These are phyloP conservation scores for Monosporascus sp. DNA, from an alignment of 2,329 filamentous ascomycete genomes.

Conservation along the genomic window DNA sequence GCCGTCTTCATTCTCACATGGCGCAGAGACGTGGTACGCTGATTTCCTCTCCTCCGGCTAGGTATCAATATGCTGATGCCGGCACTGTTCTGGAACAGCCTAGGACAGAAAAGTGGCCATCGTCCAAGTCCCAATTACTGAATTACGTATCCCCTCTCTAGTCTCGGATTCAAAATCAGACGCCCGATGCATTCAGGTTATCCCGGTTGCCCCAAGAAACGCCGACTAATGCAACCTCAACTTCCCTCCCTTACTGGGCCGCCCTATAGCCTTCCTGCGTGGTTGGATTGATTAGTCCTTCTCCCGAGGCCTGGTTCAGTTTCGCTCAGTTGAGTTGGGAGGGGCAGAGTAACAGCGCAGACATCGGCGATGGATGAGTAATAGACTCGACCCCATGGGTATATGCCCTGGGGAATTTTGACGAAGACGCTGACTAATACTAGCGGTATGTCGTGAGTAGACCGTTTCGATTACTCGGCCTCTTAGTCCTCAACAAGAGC, in stretches of 20 bases:
- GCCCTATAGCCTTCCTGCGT: too few relatives aligned
- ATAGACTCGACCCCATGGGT: background rate
- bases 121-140: background rate
- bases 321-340: background rate
- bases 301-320: background rate
- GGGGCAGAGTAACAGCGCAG: background rate
- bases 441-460: background rate
- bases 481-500: slow-evolving; percentile 66
- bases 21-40: too few relatives aligned
- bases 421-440: background rate
- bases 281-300: background rate
- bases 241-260: background rate
- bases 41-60: too few relatives aligned
- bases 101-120: too few relatives aligned
- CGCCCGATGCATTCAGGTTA: background rate
- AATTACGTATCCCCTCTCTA: background rate
- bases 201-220: background rate
- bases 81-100: too few relatives aligned
- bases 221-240: background rate
- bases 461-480: slow-evolving; percentile 16
- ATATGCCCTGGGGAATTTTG: background rate
- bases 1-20: too few relatives aligned
- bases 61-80: too few relatives aligned
- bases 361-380: background rate
- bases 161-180: background rate